Base-by-base conservation (phyloP, 2,329 filamentous ascomycete species). In the Ophiosphaerella narmari region DNA sequence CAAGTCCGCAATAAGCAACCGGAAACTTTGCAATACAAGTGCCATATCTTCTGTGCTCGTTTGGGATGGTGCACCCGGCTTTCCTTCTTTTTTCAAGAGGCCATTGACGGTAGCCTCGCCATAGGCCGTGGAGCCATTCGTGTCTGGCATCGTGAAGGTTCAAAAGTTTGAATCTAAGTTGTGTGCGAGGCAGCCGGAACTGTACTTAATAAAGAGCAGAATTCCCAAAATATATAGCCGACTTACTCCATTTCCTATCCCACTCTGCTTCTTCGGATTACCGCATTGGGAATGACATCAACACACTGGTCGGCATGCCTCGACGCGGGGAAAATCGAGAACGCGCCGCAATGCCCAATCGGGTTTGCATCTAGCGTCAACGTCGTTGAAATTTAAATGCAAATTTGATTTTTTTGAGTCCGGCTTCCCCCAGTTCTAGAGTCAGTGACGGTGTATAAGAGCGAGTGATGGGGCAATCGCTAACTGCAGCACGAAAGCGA, bases 1-100 rank as follows among this genome's bases (percentile, higher is more conserved):
- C 2, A 88, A 73, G 64, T 88, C 86, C 33, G 85, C 84, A 51
- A 89, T 85, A 11, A 88, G 72, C 39, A 81, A 75, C 45, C 86
- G 76, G 64, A 87, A 86, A n/a, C 80, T 82, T 60, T 78, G 78
- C 36, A 87, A 70, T 1, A 86, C 82, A 8, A 62, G 47, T 80
- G 59, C 54, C 50, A 60, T 47, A 18, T 64, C 57, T 11, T 64
- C 50, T 32, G 52, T 46, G 39, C 43, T 58, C 7, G 52, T 60
- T 16, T 55, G 26, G n/a, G 39, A 38, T 4, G 59, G 59, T 2
- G 55, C 53, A 11, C 52, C 43, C 11, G 57, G 54, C 38, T 55
- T 63, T 18, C 39, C 34, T 42, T 60, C 54, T 18, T 57, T 54
- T 18, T 52, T 44, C 21, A 62, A 41, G 4, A 58, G 47, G n/a